phyloP scores from a whole-genome alignment of 2,329 filamentous ascomycete species.

The Calonectria pseudoturangicola region DNA sequence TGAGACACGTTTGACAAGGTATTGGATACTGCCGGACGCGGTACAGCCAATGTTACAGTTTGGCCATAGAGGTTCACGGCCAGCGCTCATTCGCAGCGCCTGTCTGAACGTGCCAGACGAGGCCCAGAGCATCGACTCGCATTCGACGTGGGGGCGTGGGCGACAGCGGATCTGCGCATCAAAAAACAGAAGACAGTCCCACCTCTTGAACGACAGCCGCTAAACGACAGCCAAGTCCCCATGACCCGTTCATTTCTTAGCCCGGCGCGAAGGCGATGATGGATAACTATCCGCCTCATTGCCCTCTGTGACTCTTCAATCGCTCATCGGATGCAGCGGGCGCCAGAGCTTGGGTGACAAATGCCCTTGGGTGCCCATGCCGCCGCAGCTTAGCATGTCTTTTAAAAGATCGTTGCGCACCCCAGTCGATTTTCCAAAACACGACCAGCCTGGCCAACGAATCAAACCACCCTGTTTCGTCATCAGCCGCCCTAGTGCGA shows the following conservation, averaged over 20 bases:
- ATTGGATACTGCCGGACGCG: constrained; percentile 13
- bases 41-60: constrained; percentile 15
- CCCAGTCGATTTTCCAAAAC: constrained; percentile 15
- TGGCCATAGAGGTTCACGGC: constrained; percentile 18
- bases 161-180: background rate
- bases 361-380: constrained; percentile 4
- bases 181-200: constrained; percentile 15
- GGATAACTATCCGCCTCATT: background rate
- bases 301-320: background rate
- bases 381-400: constrained; percentile 6
- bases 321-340: constrained; percentile 25
- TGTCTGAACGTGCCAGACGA: constrained; percentile 1
- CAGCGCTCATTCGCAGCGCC: background rate
- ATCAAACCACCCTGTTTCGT: constrained; percentile 49
- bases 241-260: constrained; percentile 10
- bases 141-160: constrained; percentile 15
- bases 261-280: background rate
- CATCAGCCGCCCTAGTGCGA: constrained; percentile 40
- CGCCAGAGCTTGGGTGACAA: background rate
- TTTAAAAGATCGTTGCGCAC: constrained; percentile 24
- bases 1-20: constrained; percentile 35
- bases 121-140: constrained; percentile 1
- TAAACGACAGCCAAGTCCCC: background rate
- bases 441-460: constrained; percentile 40
- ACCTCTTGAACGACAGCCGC: constrained; percentile 8